Base-by-base conservation (phyloP, 345 rosid genomes). In the Limnanthes douglasii region DNA sequence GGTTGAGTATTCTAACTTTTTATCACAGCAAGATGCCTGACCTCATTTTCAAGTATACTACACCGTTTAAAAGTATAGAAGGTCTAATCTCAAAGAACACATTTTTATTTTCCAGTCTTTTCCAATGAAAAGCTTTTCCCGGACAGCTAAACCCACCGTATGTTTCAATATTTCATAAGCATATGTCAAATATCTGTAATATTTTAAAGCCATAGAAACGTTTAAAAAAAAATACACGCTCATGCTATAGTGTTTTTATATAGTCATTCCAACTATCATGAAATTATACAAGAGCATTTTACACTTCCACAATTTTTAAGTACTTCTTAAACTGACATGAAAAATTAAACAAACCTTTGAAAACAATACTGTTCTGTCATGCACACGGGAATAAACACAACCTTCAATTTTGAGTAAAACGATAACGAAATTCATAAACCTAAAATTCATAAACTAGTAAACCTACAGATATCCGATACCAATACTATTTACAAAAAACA, bases 151-250 rank as follows among this genome's bases (percentile, higher is more conserved):
- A 55, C 45, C 54, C 31, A 88, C 75, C 93, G 83, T 72, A 48
- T 64, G 52, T 66, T 79, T 90, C 73, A 83, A 54, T 32, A 60
- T 29, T 50, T 68, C 60, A 64, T 48, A 66, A 12, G 95, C 95
- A 33, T 90, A 64, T 31, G 68, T 59, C 46, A 72, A 38, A 60
- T 88, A 93, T 30, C 70, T n/a, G 58, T 53, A 83, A 61, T 52
- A 57, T 72, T 34, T 70, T 32, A 51, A 79, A 70, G 37, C 74
- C 68, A 50, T 38, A 79, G 39, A 57, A 83, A 79, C 42, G 62
- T 62, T 39, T 56, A 59, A 51, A 83, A 53, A 12, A 64, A 35
- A 21, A 41, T n/a, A 12, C 34, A 73, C 39, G 44, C 53, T 63
- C 40, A 65, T 65, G 34, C 61, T 72, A 54, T 73, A 78, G 61